Evolutionary conservation across 225 moss, liverwort and hornwort species (phyloP), one percentile per base, ranked within the genome.

Genomic region (Antitrichia curtipendula): DNA sequence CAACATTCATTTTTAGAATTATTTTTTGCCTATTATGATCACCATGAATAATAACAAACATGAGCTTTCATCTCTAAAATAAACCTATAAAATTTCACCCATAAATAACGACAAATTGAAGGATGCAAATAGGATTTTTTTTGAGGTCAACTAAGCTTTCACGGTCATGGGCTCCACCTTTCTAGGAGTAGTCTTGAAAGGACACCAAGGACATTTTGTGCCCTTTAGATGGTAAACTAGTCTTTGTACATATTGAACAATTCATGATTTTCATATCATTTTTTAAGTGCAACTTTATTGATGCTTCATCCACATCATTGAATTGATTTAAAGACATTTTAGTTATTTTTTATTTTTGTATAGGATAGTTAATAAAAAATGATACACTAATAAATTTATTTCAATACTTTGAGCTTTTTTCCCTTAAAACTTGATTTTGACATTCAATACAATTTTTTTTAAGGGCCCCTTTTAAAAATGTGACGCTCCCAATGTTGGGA

Each of bases 1-100:
- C 0, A 0, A 1, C 31, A 49, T 47, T 11, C 9, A 19, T 31
- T 47, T 47, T 7, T 12, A 47, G 1, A 13, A 32, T 21, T 32
- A 5, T 1, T 52, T 34, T 52, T 75, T 36, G 14, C 2, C 13
- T 52, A 75, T 22, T 5, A 0, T 50, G 9, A 34, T 24, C 5
- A 22, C 5, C 8, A 8, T 0, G 8, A 36, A 8, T 0, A 7
- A 3, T 36, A 23, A 13, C 0, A 34, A 1, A 23, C 5, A 22
- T 23, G 2, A 5, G 2, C 1, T 52, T 36, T 14, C 23, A 36
- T 52, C 3, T 22, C 3, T 52, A 13, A 75, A 75, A 3, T 34
- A 75, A 31, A 49, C 3, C 0, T 41, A 11, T 2, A 32, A 21
- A 52, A 5, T 3, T 22, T 75, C 8, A 75, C 0, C 8, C 0